Evolutionary conservation across 352 stramenopile genomes (phyloP).

Genomic region (Pythium plurisporium): DNA sequence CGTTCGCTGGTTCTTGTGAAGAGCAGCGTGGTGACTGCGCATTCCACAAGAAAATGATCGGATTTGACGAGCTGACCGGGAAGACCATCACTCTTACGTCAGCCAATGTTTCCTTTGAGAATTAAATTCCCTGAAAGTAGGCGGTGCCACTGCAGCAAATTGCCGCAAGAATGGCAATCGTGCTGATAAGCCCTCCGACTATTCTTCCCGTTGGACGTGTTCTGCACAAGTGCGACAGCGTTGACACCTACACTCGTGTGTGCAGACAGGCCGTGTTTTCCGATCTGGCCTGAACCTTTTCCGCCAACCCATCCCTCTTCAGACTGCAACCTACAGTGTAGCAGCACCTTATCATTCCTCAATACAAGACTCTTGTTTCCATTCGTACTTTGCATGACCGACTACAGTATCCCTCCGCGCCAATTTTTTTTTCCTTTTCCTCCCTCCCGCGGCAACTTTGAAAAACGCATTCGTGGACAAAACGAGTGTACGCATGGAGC

Average conservation of each 20-base stretch:
- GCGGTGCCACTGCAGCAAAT: no score
- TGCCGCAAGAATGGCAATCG: no score
- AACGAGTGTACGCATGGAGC: no score
- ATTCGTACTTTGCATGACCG: conserved; percentile 7
- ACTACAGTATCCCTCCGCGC: background rate
- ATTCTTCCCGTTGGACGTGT: background rate
- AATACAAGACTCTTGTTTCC: background rate
- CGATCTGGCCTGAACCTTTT: conserved; percentile 1
- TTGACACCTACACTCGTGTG: conserved; percentile 16
- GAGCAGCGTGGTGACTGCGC: conserved; percentile 15
- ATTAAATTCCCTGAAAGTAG: no score
- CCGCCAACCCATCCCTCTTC: background rate
- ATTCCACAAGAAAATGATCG: conserved; percentile 33
- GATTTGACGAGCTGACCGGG: conserved; percentile 15
- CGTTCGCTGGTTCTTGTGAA: conserved; percentile 28
- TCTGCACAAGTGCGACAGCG: conserved; percentile 20
- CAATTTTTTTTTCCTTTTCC: background rate
- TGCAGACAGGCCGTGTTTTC: conserved; percentile 3
- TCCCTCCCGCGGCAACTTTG: conserved; percentile 16
- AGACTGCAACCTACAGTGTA: background rate
- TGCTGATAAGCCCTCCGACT: background rate
- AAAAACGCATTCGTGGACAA: background rate
- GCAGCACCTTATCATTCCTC: background rate
- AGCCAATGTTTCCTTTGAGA: conserved; percentile 2
- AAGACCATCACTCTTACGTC: conserved; percentile 16